phyloP scores from a whole-genome alignment of 768 basidiomycete genomes.

The Lactarius sp. region DNA sequence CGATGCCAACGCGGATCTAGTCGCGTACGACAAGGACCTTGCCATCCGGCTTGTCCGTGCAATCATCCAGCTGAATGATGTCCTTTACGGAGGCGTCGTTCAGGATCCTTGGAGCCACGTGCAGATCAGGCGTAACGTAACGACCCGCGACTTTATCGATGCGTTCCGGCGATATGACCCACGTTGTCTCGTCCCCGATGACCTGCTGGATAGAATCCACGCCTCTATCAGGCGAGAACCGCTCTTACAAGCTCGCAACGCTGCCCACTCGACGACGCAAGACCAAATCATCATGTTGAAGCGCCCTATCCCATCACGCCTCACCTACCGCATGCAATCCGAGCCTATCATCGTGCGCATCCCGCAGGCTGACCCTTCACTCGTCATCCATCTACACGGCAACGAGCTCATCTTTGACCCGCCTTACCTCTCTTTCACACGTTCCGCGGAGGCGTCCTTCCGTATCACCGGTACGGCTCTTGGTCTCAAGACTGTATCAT shows the following conservation, averaged over 20 bases:
- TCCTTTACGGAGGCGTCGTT: conserved; percentile 70
- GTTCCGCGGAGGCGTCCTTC: conserved; percentile 80
- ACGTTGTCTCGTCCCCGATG: conserved; percentile 63
- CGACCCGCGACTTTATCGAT: conserved; percentile 73
- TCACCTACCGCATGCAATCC: conserved; percentile 86
- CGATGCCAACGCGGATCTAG: conserved; percentile 73
- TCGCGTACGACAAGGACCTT: conserved; percentile 79
- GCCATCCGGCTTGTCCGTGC: conserved; percentile 73
- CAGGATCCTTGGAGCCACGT: conserved; percentile 53
- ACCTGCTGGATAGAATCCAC: conserved; percentile 74
- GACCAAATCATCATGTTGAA: conserved; percentile 65
- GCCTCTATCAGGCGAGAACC: conserved; percentile 67
- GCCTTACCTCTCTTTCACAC: conserved; percentile 70
- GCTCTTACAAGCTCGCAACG: conserved; percentile 62
- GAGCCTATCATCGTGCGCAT: conserved; percentile 85
- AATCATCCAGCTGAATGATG: conserved; percentile 84
- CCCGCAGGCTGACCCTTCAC: conserved; percentile 75
- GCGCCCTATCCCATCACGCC: conserved; percentile 64
- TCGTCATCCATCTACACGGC: conserved; percentile 80
- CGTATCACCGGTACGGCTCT: conserved; percentile 82
- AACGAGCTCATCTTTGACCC: conserved; percentile 90
- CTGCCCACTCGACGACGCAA: conserved; percentile 36
- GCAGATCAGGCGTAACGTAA: conserved; percentile 54
- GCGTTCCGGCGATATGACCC: conserved; percentile 79
- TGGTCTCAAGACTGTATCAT: conserved; percentile 76